A percentile compares a stretch with the other conserved stretches of the same genome.
These are phyloP conservation scores for Tuber melanosporum DNA, from an alignment of 495 filamentous ascomycete species.

Conservation along the genomic window DNA sequence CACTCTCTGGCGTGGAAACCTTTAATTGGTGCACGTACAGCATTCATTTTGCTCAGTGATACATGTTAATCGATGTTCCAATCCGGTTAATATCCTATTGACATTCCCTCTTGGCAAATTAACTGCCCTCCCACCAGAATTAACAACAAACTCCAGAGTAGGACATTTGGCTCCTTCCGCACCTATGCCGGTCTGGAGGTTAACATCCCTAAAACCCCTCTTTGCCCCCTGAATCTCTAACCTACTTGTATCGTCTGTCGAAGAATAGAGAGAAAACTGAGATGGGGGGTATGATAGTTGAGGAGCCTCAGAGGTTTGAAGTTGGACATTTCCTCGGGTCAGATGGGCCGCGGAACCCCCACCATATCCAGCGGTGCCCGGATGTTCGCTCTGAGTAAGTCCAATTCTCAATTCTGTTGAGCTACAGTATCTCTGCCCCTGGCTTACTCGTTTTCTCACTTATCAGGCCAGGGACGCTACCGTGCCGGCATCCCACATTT, in stretches of 20 bases:
- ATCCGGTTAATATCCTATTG: not conserved
- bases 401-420: not conserved
- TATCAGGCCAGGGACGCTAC: not conserved
- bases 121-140: not conserved
- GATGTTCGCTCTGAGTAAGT: not conserved
- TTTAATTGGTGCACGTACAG: not conserved
- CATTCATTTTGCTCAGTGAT: not conserved
- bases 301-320: not conserved
- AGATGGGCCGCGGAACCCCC: not conserved
- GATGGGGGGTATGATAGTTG: not conserved
- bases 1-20: not conserved
- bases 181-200: not conserved
- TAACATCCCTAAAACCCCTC: not conserved
- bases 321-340: not conserved
- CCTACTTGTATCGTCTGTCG: not conserved
- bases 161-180: not conserved
- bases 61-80: not conserved
- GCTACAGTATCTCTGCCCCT: not conserved
- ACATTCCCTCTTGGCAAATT: not conserved
- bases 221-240: not conserved
- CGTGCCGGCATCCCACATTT: conserved; percentile 1
- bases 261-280: not conserved
- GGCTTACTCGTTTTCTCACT: not conserved
- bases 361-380: not conserved
- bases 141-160: not conserved